phyloP scores from a whole-genome alignment of 257 asterid genomes.

The Solanum peruvianum region DNA sequence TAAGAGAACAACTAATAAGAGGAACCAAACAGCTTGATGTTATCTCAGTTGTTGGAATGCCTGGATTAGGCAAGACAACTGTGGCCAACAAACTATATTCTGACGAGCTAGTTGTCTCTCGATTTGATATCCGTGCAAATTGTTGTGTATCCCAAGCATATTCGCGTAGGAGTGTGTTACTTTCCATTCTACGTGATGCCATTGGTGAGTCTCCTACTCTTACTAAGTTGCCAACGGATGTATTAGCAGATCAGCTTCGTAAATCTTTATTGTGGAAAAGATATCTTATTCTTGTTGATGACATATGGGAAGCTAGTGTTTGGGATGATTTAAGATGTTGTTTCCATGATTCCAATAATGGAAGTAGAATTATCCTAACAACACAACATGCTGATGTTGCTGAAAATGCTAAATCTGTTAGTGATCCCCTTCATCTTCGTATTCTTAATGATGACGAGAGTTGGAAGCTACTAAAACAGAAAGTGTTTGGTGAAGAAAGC shows the following conservation, averaged over 20 bases:
- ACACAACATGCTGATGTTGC: background rate
- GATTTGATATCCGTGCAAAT: slow-evolving; percentile 28
- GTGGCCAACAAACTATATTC: slow-evolving; percentile 18
- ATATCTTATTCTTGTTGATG: background rate
- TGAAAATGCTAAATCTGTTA: background rate
- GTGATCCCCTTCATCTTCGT: background rate
- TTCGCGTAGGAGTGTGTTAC: slow-evolving; percentile 17
- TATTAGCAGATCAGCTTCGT: background rate
- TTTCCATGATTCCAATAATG: background rate
- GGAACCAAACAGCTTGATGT: slow-evolving; percentile 15
- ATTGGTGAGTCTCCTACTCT: slow-evolving; percentile 9
- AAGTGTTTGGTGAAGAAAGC: background rate
- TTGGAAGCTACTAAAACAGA: background rate
- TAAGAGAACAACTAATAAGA: slow-evolving; percentile 13
- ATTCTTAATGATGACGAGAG: background rate
- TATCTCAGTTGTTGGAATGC: slow-evolving; percentile 41
- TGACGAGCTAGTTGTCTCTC: slow-evolving; percentile 10
- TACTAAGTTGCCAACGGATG: background rate
- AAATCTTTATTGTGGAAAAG: background rate
- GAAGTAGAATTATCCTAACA: background rate
- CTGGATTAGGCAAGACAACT: slow-evolving; percentile 5
- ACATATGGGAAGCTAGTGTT: background rate
- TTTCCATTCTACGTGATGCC: slow-evolving; percentile 14
- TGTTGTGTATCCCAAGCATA: slow-evolving; percentile 28
- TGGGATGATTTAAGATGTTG: background rate